These are phyloP conservation scores for Hibiscus mutabilis DNA, from an alignment of 345 rosid genomes.

Conservation along the genomic window DNA sequence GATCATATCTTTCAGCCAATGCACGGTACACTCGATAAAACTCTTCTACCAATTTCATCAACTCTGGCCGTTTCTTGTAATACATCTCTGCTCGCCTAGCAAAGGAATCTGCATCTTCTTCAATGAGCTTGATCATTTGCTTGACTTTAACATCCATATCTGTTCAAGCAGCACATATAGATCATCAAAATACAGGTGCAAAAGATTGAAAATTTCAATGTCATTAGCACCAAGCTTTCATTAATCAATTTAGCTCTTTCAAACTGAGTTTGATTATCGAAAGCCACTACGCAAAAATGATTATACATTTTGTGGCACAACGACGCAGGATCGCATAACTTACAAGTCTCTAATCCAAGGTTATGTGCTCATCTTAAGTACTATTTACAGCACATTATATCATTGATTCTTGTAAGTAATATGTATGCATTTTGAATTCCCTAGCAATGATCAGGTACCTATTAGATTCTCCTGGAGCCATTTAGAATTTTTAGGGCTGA, in stretches of 20 bases:
- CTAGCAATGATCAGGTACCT: conserved; percentile 35
- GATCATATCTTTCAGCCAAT: conserved; percentile 95
- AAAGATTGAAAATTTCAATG: not conserved
- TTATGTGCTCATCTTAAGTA: not conserved
- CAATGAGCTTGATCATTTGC: conserved; percentile 94
- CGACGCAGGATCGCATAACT: too few relatives aligned
- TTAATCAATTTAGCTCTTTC: not conserved
- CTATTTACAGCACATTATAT: not conserved
- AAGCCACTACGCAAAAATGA: too few relatives aligned
- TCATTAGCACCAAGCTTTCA: too few relatives aligned
- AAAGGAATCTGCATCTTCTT: conserved; percentile 98
- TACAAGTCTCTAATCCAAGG: not conserved
- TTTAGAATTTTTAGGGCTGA: conserved; percentile 87
- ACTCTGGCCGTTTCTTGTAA: conserved; percentile 93
- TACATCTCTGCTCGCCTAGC: conserved; percentile 99
- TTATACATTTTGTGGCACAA: too few relatives aligned
- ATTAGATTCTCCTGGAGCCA: conserved; percentile 97
- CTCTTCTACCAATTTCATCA: conserved; percentile 97
- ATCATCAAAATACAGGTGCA: not conserved
- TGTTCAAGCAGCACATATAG: conserved; percentile 30
- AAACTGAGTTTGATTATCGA: not conserved
- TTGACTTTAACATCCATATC: conserved; percentile 93
- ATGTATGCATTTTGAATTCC: not conserved
- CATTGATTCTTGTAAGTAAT: not conserved
- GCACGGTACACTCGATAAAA: conserved; percentile 97